These are phyloP conservation scores for Gynandropsis gynandra DNA, from an alignment of 345 rosid species.

Conservation along the genomic window DNA sequence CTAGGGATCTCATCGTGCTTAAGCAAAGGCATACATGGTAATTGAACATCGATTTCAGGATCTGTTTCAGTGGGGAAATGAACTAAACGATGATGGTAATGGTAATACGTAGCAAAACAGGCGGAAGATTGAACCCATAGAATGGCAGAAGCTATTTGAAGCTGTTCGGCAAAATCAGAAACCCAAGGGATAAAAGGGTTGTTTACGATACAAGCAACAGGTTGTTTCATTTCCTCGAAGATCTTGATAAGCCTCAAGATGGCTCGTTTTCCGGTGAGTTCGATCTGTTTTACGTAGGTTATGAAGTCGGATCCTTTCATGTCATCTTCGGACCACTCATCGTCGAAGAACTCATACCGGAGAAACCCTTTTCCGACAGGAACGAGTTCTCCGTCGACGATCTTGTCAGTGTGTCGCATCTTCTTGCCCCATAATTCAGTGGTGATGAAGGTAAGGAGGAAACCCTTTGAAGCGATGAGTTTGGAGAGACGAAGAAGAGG, in stretches of 20 bases:
- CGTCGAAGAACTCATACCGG: conserved; percentile 63
- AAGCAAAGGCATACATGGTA: conserved; percentile 64
- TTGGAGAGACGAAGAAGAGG: conserved; percentile 80
- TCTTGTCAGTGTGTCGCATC: conserved; percentile 43
- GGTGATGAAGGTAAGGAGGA: conserved; percentile 61
- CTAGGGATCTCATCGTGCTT: conserved; percentile 77
- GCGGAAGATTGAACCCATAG: conserved; percentile 95
- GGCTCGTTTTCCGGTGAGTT: conserved; percentile 37
- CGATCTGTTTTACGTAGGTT: too few relatives aligned
- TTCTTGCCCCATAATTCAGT: conserved; percentile 41
- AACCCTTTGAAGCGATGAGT: conserved; percentile 69
- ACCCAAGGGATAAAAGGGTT: conserved; percentile 90
- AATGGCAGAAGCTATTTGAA: conserved; percentile 72
- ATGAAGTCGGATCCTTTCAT: conserved; percentile 29
- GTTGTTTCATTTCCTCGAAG: conserved; percentile 44
- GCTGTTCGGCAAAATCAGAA: conserved; percentile 58
- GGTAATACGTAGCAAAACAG: conserved; percentile 59
- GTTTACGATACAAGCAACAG: conserved; percentile 69
- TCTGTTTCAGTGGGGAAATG: conserved; percentile 50
- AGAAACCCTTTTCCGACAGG: conserved; percentile 61
- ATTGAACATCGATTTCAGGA: conserved; percentile 49
- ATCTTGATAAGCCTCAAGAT: conserved; percentile 40
- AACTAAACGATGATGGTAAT: conserved; percentile 41
- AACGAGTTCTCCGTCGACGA: conserved; percentile 33
- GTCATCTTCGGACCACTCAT: conserved; percentile 52